These are phyloP conservation scores for Lentinula novae-zelandiae DNA, from an alignment of 1,284 basidiomycete genomes.

Conservation along the genomic window DNA sequence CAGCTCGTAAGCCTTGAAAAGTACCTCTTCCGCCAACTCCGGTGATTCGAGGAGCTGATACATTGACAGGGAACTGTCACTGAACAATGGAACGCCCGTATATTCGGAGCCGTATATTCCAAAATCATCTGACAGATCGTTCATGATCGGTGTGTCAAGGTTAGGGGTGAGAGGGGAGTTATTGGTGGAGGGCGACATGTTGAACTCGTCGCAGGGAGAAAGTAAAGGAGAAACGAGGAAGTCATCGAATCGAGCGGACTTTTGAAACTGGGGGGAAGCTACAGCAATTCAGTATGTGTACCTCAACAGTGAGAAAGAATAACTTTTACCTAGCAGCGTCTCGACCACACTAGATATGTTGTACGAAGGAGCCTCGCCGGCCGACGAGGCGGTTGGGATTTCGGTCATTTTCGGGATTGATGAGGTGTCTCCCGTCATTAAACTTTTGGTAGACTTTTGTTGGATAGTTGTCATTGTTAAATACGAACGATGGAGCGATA, in stretches of 20 bases:
- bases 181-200: constrained; percentile 22
- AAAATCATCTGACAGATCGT: constrained; percentile 25
- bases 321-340: constrained; percentile 10
- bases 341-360: constrained; percentile 9
- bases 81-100: constrained; percentile 6
- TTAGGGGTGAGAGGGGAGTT: constrained; percentile 49
- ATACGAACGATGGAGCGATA: constrained; percentile 24
- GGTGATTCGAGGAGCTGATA: constrained; percentile 6
- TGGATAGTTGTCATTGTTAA: constrained; percentile 35
- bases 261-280: constrained; percentile 19
- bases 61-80: constrained; percentile 19
- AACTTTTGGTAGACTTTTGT: constrained; percentile 25
- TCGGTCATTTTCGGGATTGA: constrained; percentile 6
- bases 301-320: background rate
- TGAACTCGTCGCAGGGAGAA: constrained; percentile 13
- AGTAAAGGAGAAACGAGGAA: constrained; percentile 13
- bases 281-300: constrained; percentile 5
- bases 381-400: background rate
- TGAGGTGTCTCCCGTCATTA: constrained; percentile 19
- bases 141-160: constrained; percentile 53
- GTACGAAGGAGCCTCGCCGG: background rate
- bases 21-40: background rate
- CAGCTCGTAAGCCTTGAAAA: background rate
- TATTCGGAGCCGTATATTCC: constrained; percentile 15
- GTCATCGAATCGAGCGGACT: constrained; percentile 9